These are phyloP conservation scores for Nitzschia putrida DNA, from an alignment of 108 stramenopile species.

Conservation along the genomic window DNA sequence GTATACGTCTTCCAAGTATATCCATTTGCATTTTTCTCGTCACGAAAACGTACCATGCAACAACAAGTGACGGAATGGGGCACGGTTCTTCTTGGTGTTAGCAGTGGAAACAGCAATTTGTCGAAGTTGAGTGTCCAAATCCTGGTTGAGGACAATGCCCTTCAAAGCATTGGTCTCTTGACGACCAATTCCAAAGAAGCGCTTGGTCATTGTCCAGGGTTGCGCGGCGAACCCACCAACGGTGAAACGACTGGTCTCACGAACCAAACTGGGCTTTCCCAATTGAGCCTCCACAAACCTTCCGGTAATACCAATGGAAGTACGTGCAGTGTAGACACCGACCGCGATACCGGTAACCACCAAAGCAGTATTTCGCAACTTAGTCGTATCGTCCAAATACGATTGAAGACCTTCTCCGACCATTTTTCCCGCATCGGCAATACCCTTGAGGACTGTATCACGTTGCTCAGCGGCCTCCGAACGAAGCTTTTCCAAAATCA, in stretches of 20 bases:
- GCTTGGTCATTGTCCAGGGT: conserved; percentile 54
- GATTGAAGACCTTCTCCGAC: conserved; percentile 81
- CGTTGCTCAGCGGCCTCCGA: conserved; percentile 86
- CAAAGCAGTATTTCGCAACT: conserved; percentile 90
- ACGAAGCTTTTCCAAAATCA: conserved; percentile 86
- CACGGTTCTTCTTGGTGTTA: conserved; percentile 95
- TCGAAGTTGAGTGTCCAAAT: conserved; percentile 83
- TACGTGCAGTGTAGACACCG: conserved; percentile 91
- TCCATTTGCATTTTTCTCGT: not conserved
- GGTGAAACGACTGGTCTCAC: conserved; percentile 91
- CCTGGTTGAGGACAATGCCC: conserved; percentile 91
- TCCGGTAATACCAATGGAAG: conserved; percentile 88
- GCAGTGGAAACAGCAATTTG: conserved; percentile 93
- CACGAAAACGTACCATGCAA: conserved; percentile 80
- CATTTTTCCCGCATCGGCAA: conserved; percentile 87
- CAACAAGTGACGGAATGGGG: conserved; percentile 98
- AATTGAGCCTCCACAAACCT: conserved; percentile 92
- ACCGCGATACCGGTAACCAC: conserved; percentile 91
- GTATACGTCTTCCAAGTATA: too few species aligned
- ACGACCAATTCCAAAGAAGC: conserved; percentile 69
- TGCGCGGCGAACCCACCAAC: conserved; percentile 55
- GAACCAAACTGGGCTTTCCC: conserved; percentile 95
- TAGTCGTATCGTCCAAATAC: conserved; percentile 89
- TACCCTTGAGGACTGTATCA: conserved; percentile 92
- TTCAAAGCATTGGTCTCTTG: conserved; percentile 86